Base-by-base conservation (phyloP, 306 rosid species). In the Morella rubra region DNA sequence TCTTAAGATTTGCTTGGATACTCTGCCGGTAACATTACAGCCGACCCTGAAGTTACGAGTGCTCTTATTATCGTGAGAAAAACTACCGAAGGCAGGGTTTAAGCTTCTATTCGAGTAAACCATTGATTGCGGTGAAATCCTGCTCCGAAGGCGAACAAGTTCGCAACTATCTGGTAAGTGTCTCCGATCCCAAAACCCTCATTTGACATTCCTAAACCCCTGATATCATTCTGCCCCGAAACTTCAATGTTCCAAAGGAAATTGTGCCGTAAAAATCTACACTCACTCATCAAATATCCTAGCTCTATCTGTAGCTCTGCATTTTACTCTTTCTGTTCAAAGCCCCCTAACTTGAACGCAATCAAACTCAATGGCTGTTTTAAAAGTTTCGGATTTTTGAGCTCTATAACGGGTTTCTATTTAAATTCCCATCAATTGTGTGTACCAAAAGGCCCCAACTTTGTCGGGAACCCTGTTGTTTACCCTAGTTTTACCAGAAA, bases 201-300 rank as follows among this genome's bases (percentile, higher is more conserved):
- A 49, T 49, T 0, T 49, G 11, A 12, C 53, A 49, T 12, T 49
- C 53, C 53, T 49, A 49, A 49, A 49, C 3, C 53, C 5, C 53
- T 49, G 14, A 12, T 49, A 9, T 15, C 5, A 0, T 49, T 49
- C 53, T 32, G 37, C 53, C 11, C 14, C 53, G 14, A 49, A 49
- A 4, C 12, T n/a, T 9, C 62, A 80, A 89, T 89, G 93, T 50
- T 80, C 71, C 49, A 77, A 76, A 86, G 84, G 72, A 77, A 82
- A 71, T 77, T 85, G 37, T 27, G 55, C 76, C 79, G 77, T 73
- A 72, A 32, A 58, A 79, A 54, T 81, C 45, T 87, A 65, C 54
- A 45, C 14, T 81, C 69, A 78, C 87, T 85, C 76, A 47, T 74
- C 69, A 81, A 71, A 69, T 70, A 27, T 47, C 80, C 76, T 71